A percentile compares a stretch with the other conserved stretches of the same genome.
Conservation (phyloP, 257 asterid genomes). For the Phtheirospermum japonicum region DNA sequence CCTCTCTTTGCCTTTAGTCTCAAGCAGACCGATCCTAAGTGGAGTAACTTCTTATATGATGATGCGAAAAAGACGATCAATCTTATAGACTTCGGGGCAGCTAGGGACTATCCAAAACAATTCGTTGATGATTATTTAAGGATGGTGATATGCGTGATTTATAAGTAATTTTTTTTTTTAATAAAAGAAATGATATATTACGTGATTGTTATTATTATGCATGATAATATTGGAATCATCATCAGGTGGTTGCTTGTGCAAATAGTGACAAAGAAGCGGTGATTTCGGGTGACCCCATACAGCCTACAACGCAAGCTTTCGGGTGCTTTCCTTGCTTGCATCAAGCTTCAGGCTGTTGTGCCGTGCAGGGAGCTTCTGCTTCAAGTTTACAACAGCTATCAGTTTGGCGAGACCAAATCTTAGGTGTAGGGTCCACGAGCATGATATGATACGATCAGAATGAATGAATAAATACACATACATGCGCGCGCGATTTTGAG, state of each 20-base stretch:
- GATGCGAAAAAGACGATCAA: conserved; percentile 56
- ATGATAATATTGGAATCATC: not conserved
- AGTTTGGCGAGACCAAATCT: not conserved
- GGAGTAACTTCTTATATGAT: conserved; percentile 90
- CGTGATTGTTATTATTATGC: too few species aligned
- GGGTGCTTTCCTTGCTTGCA: conserved; percentile 96
- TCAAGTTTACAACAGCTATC: conserved; percentile 53
- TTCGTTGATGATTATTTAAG: conserved; percentile 85
- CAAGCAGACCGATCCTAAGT: conserved; percentile 99
- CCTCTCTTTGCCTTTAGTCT: conserved; percentile 26
- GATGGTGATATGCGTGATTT: conserved; percentile 79
- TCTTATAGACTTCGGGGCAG: conserved; percentile 97
- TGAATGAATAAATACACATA: too few species aligned
- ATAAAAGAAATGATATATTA: too few species aligned
- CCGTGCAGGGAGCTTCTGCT: conserved; percentile 84
- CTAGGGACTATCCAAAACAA: conserved; percentile 74
- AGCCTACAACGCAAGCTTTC: conserved; percentile 97
- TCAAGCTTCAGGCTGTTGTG: conserved; percentile 87
- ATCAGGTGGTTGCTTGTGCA: conserved; percentile 86
- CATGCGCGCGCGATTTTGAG: too few species aligned
- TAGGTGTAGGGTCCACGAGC: too few species aligned
- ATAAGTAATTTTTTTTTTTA: too few species aligned
- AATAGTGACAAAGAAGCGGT: conserved; percentile 69
- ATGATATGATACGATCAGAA: too few species aligned
- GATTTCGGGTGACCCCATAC: conserved; percentile 80